phyloP scores from a whole-genome alignment of 2,329 filamentous ascomycete species.

The Ceratocystis cubensis region DNA sequence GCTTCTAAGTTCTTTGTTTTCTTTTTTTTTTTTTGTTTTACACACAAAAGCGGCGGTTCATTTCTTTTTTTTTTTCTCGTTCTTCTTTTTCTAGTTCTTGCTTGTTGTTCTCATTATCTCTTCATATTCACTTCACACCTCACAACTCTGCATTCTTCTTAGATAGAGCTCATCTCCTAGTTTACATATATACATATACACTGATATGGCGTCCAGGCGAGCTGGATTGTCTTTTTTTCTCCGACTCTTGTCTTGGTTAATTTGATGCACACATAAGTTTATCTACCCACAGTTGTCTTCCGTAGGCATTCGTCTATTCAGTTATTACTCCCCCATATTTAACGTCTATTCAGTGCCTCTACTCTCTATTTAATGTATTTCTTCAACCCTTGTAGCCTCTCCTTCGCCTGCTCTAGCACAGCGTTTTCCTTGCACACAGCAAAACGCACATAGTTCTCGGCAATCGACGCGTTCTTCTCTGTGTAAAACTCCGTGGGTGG shows the following conservation, averaged over 20 bases:
- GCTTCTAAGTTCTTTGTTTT: not conserved
- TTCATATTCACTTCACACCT: not conserved
- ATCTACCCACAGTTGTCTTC: not conserved
- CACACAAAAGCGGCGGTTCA: slow-evolving; percentile 1
- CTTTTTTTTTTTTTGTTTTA: not conserved
- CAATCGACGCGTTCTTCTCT: slow-evolving; percentile 65
- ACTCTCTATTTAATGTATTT: slow-evolving; percentile 44
- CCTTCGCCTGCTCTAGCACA: slow-evolving; percentile 67
- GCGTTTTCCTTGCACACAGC: slow-evolving; percentile 93
- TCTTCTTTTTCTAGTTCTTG: no score
- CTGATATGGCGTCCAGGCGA: not conserved
- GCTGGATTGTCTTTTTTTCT: not conserved
- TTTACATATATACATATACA: not conserved
- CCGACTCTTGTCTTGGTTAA: not conserved
- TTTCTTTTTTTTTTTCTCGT: no score
- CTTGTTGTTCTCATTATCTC: not conserved
- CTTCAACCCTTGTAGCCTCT: slow-evolving; percentile 58
- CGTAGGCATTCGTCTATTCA: no score
- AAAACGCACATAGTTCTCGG: slow-evolving; percentile 86
- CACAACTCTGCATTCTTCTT: not conserved
- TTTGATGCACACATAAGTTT: not conserved
- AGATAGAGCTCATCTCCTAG: not conserved
- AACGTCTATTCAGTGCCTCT: not conserved
- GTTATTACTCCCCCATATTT: not conserved
- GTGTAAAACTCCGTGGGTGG: slow-evolving; percentile 97